These are phyloP conservation scores for Phyllosticta citrichinensis DNA, from an alignment of 2,329 filamentous ascomycete species.

Conservation along the genomic window DNA sequence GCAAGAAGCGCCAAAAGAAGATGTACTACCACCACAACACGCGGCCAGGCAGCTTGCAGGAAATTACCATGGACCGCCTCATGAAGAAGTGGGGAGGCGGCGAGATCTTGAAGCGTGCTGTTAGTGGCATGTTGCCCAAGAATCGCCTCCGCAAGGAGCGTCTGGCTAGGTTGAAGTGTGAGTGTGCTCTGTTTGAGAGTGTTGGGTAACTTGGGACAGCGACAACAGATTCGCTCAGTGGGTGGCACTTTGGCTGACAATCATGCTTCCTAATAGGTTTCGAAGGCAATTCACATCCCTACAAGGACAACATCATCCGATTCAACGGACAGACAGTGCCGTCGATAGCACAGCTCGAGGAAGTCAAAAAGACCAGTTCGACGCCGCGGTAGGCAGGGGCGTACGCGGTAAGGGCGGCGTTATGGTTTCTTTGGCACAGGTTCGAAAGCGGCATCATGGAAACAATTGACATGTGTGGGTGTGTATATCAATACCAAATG, in stretches of 20 bases:
- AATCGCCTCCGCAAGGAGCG: conserved; percentile 84
- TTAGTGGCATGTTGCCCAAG: conserved; percentile 96
- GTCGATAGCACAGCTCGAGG: conserved; percentile 20
- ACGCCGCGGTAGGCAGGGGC: conserved; percentile 11
- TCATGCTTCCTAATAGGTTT: conserved; percentile 47
- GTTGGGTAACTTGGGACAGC: background rate
- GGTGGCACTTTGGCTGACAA: background rate
- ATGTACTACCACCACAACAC: conserved; percentile 93
- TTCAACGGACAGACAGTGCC: conserved; percentile 47
- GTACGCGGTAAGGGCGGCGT: background rate
- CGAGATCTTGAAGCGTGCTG: conserved; percentile 83
- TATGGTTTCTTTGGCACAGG: conserved; percentile 1
- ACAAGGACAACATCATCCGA: conserved; percentile 74
- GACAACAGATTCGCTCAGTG: background rate
- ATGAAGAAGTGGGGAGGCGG: conserved; percentile 90
- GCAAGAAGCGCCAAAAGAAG: conserved; percentile 89
- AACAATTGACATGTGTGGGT: background rate
- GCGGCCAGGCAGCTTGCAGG: conserved; percentile 72
- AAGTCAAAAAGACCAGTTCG: conserved; percentile 29
- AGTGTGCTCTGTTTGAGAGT: conserved; percentile 19
- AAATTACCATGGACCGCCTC: conserved; percentile 89
- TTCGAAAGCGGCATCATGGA: conserved; percentile 1
- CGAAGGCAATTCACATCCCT: conserved; percentile 85
- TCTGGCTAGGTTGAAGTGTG: conserved; percentile 73
- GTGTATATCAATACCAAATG: background rate